A percentile compares a stretch with the other conserved stretches of the same genome.
Conservation (phyloP, 2,329 filamentous ascomycete species). For the Claviceps sp. region DNA sequence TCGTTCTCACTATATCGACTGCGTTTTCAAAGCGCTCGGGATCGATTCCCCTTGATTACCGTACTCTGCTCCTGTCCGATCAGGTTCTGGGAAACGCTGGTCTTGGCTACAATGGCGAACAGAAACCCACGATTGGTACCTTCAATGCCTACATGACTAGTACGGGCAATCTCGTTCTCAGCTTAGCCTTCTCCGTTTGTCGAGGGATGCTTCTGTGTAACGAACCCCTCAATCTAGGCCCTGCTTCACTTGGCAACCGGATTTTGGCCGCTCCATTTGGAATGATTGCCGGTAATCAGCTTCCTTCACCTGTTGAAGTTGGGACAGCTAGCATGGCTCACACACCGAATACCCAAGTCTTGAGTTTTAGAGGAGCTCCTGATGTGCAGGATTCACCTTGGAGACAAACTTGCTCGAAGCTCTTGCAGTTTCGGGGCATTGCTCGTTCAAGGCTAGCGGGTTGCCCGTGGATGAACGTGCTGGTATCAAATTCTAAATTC, state of each 20-base stretch:
- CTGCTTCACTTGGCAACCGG: constrained; percentile 27
- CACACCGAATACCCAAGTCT: constrained; percentile 39
- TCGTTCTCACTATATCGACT: constrained; percentile 35
- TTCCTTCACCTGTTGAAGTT: constrained; percentile 7
- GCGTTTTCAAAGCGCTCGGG: constrained; percentile 34
- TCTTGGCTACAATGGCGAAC: constrained; percentile 9
- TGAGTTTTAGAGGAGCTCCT: constrained; percentile 26
- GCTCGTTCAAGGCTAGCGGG: constrained; percentile 28
- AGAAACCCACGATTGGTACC: constrained; percentile 29
- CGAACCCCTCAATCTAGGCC: constrained; percentile 26
- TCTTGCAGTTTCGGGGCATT: constrained; percentile 37
- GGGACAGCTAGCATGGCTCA: constrained; percentile 28
- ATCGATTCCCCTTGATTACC: constrained; percentile 39
- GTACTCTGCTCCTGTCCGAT: constrained; percentile 34
- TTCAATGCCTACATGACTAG: constrained; percentile 43
- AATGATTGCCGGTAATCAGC: constrained; percentile 19
- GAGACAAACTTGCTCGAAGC: constrained; percentile 36
- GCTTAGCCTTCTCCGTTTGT: constrained; percentile 33
- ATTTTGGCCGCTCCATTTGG: constrained; percentile 44
- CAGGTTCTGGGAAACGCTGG: constrained; percentile 6
- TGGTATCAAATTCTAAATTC: constrained; percentile 31
- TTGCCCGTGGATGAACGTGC: constrained; percentile 37
- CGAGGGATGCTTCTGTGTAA: constrained; percentile 33
- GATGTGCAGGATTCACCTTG: constrained; percentile 31
- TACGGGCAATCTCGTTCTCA: constrained; percentile 38